Evolutionary conservation across 352 stramenopile species (phyloP).

Genomic region (Phytopythium kandeliae): DNA sequence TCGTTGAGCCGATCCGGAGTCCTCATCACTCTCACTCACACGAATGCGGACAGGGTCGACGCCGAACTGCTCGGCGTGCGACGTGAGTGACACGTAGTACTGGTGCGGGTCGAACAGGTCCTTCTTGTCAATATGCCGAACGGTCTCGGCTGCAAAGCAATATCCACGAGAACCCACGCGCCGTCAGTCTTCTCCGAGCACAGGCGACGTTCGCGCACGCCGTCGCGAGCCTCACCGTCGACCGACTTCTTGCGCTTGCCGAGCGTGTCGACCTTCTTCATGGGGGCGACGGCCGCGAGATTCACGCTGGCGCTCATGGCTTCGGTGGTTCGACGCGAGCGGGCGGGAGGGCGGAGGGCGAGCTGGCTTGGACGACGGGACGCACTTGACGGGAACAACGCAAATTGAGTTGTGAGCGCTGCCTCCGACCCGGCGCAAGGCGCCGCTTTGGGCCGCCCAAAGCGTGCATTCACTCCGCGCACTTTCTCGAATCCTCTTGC

Average conservation of each 20-base stretch:
- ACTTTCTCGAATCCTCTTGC: constrained; percentile 3
- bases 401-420: constrained; percentile 31
- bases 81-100: constrained; percentile 86
- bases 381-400: constrained; percentile 23
- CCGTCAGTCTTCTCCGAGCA: no score
- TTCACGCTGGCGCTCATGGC: constrained; percentile 7
- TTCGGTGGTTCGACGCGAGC: constrained; percentile 3
- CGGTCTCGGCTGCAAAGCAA: constrained; percentile 75
- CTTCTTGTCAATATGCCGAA: constrained; percentile 79
- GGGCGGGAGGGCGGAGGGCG: background rate
- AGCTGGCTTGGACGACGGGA: background rate
- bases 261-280: constrained; percentile 81
- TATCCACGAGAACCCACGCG: no score
- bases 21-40: constrained; percentile 24
- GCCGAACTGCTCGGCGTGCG: constrained; percentile 82
- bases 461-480: constrained; percentile 2
- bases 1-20: no score
- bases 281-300: constrained; percentile 18
- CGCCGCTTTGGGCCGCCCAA: constrained; percentile 6
- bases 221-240: constrained; percentile 35
- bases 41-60: constrained; percentile 82
- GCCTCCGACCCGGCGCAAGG: background rate
- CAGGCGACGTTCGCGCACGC: no score
- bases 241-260: constrained; percentile 88
- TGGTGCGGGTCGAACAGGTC: constrained; percentile 84